phyloP scores from a whole-genome alignment of 768 basidiomycete species.

The Leccinum ochraceum region DNA sequence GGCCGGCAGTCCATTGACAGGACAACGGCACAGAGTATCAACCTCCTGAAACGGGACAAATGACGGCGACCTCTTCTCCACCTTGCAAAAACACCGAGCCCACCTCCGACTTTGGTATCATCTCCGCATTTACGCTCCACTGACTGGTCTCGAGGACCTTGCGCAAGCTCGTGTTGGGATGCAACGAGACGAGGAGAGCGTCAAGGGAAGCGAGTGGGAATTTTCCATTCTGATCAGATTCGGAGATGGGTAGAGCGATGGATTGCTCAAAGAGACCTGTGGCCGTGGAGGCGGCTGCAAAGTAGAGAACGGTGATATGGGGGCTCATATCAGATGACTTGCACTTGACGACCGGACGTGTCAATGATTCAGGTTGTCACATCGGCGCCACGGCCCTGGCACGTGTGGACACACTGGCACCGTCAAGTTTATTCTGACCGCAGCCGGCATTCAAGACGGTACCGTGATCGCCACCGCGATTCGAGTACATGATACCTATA shows the following conservation, averaged over 20 bases:
- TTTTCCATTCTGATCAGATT: not conserved
- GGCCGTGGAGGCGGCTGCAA: constrained; percentile 68
- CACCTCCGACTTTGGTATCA: constrained; percentile 61
- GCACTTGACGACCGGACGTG: too few species aligned
- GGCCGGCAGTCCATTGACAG: too few species aligned
- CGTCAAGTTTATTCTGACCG: too few species aligned
- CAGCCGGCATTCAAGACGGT: too few species aligned
- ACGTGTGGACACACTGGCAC: too few species aligned
- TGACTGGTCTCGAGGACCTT: constrained; percentile 59
- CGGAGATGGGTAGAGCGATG: constrained; percentile 46
- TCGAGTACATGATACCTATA: too few species aligned
- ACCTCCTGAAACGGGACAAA: constrained; percentile 82
- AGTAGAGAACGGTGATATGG: constrained; percentile 50
- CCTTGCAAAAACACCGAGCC: constrained; percentile 48
- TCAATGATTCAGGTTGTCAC: too few species aligned
- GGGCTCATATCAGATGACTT: not conserved
- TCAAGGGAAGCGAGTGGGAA: constrained; percentile 53
- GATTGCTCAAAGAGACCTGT: constrained; percentile 57
- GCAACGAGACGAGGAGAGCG: constrained; percentile 51
- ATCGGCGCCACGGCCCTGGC: too few species aligned
- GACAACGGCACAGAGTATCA: constrained; percentile 30
- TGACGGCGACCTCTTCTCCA: constrained; percentile 78
- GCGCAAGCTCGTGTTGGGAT: constrained; percentile 51
- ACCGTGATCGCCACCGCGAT: too few species aligned
- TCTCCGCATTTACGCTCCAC: constrained; percentile 83